Conservation (phyloP, 2,329 filamentous ascomycete species). For the Xylaria arbuscula region DNA sequence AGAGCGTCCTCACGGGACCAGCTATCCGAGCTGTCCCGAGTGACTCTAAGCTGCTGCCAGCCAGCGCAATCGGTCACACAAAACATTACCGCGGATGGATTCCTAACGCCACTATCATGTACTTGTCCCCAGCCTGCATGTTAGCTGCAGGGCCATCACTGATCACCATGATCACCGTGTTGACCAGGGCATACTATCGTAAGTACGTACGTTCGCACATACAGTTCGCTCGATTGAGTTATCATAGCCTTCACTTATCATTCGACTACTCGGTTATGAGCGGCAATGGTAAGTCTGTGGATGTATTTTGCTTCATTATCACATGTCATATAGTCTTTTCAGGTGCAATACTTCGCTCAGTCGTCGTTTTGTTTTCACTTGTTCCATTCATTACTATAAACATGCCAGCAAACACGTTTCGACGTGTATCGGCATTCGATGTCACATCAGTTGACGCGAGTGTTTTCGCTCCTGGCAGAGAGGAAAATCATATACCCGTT, state of each 20-base stretch:
- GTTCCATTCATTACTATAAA: neutral
- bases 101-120: constrained; percentile 4
- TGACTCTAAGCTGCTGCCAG: constrained; percentile 4
- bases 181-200: neutral
- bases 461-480: constrained; percentile 69
- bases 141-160: constrained; percentile 27
- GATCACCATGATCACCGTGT: neutral
- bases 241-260: neutral
- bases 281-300: constrained; percentile 9
- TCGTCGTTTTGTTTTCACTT: constrained; percentile 6
- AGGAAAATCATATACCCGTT: constrained; percentile 60
- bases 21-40: constrained; percentile 9
- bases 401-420: constrained; percentile 49
- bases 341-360: neutral
- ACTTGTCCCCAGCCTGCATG: constrained; percentile 23
- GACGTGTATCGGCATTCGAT: constrained; percentile 62
- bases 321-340: neutral
- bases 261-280: neutral
- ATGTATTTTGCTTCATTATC: neutral
- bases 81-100: neutral
- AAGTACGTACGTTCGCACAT: neutral
- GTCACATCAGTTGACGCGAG: constrained; percentile 60
- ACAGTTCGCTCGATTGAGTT: constrained; percentile 6
- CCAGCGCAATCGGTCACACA: constrained; percentile 6
- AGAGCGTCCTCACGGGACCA: neutral